A percentile compares a stretch with the other conserved stretches of the same genome.
Evolutionary conservation across 192 early-diverging fungal species (phyloP).

Genomic region (Entomortierella chlamydospora): DNA sequence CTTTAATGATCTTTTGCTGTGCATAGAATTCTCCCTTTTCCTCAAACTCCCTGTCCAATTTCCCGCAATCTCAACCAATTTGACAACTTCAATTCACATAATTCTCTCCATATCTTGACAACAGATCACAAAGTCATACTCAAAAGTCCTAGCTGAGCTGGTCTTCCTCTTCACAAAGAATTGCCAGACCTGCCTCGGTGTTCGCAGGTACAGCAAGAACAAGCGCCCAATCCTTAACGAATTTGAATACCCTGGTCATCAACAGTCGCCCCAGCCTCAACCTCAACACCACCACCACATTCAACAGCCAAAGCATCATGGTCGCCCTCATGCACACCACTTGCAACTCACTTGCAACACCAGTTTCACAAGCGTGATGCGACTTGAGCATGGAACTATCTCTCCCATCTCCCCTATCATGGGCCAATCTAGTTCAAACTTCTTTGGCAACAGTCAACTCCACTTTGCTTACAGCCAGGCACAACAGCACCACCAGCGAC

Average conservation of each 20-base stretch:
- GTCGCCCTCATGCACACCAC: conserved; percentile 24
- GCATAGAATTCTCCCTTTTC: too few species aligned
- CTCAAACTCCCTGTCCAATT: too few species aligned
- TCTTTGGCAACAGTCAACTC: conserved; percentile 34
- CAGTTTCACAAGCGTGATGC: conserved; percentile 11
- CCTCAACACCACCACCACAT: conserved; percentile 17
- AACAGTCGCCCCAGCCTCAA: conserved; percentile 10
- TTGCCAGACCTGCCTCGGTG: conserved; percentile 51
- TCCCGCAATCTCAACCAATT: background rate
- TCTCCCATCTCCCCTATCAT: conserved; percentile 48
- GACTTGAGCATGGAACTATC: conserved; percentile 26
- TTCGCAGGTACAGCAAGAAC: conserved; percentile 54
- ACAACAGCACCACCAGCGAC: too few species aligned
- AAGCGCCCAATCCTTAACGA: conserved; percentile 50
- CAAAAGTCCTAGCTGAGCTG: conserved; percentile 48
- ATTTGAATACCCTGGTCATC: conserved; percentile 36
- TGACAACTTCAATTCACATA: background rate
- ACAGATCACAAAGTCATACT: conserved; percentile 55
- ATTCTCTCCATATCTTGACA: too few species aligned
- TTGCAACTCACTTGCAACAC: conserved; percentile 47
- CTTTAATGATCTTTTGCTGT: too few species aligned
- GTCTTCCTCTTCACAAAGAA: conserved; percentile 56
- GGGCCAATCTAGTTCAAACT: conserved; percentile 26
- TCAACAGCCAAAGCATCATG: conserved; percentile 13
- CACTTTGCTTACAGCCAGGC: conserved; percentile 13